Conservation (phyloP, 495 filamentous ascomycete species). For the Talaromyces wortmannii region DNA sequence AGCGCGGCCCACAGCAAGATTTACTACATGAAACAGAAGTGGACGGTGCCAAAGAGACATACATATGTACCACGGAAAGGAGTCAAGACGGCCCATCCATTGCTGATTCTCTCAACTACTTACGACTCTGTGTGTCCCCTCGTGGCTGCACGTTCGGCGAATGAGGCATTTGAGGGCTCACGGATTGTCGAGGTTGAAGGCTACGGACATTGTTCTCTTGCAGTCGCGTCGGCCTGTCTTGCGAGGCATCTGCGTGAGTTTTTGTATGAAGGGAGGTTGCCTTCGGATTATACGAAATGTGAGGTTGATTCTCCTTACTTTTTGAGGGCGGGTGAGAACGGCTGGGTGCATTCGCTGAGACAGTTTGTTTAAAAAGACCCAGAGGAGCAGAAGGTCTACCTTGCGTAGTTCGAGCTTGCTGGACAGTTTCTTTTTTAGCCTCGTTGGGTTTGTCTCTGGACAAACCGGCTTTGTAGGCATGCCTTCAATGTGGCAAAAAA, state of each 20-base stretch:
- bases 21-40: slow-evolving; percentile 29
- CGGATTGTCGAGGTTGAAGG: slow-evolving; percentile 32
- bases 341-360: neutral
- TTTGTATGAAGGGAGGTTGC: slow-evolving; percentile 30
- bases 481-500: too few relatives aligned
- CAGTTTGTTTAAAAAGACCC: too few relatives aligned
- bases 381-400: too few relatives aligned
- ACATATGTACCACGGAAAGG: slow-evolving; percentile 19
- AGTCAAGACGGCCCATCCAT: slow-evolving; percentile 28
- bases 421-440: too few relatives aligned
- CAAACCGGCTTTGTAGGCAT: too few relatives aligned
- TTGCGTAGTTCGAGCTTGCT: too few relatives aligned
- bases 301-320: slow-evolving; percentile 26
- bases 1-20: slow-evolving; percentile 7
- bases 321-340: slow-evolving; percentile 12
- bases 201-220: slow-evolving; percentile 37
- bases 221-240: slow-evolving; percentile 29
- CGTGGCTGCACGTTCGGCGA: slow-evolving; percentile 28
- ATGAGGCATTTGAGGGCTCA: slow-evolving; percentile 28
- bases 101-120: slow-evolving; percentile 33
- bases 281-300: slow-evolving; percentile 21
- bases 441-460: too few relatives aligned
- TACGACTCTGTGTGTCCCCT: slow-evolving; percentile 38
- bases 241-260: slow-evolving; percentile 25
- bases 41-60: slow-evolving; percentile 30